Percentiles rank a stretch among this genome's conserved stretches.
These are phyloP conservation scores for Apiospora malaysiana DNA, from an alignment of 2,329 filamentous ascomycete genomes.

Conservation along the genomic window DNA sequence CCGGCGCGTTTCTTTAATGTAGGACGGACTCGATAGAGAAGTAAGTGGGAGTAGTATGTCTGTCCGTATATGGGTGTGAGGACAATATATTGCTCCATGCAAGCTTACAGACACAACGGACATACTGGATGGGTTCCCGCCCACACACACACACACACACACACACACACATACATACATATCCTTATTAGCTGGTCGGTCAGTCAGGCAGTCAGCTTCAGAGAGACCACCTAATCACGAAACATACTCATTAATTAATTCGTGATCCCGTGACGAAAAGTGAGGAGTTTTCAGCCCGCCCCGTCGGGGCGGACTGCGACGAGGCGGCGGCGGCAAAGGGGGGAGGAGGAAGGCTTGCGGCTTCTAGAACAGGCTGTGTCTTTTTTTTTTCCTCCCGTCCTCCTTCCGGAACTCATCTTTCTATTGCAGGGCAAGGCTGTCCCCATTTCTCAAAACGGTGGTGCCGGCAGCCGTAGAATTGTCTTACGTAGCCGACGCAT, in stretches of 20 bases:
- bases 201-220: background rate
- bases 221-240: background rate
- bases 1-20: background rate
- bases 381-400: background rate
- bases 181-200: background rate
- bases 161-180: too few species aligned
- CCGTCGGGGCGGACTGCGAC: background rate
- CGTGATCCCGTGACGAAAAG: background rate
- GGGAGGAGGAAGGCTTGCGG: background rate
- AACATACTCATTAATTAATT: background rate
- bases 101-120: background rate
- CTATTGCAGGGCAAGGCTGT: background rate
- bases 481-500: background rate
- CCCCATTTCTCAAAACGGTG: background rate
- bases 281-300: background rate
- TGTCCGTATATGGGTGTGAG: background rate
- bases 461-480: background rate
- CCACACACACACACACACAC: background rate
- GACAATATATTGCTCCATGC: constrained; percentile 1
- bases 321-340: background rate
- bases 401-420: background rate
- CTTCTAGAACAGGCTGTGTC: background rate
- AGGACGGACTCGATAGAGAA: background rate
- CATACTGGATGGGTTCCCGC: background rate
- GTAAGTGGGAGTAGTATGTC: background rate